A percentile compares a stretch with the other conserved stretches of the same genome.
phyloP scores from a whole-genome alignment of 2,329 filamentous ascomycete genomes.

The Bipolaris sorokiniana region DNA sequence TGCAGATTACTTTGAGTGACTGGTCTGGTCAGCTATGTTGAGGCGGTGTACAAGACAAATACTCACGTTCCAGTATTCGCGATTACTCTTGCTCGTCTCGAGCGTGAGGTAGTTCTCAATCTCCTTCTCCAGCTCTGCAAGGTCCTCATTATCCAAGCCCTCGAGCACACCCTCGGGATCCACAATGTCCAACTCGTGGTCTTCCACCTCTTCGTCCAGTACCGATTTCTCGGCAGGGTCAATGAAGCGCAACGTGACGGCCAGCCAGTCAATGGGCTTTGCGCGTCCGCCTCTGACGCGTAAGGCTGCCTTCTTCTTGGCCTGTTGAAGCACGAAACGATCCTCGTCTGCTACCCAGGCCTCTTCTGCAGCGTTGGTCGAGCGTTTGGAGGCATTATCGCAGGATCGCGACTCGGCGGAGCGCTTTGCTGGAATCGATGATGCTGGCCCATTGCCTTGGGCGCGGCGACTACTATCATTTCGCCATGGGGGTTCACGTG shows the following conservation, averaged over 20 bases:
- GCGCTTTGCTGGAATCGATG: slow-evolving; percentile 52
- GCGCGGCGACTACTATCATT: slow-evolving; percentile 28
- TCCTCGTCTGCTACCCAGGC: slow-evolving; percentile 92
- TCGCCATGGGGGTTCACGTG: slow-evolving; percentile 45
- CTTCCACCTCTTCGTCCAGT: slow-evolving; percentile 82
- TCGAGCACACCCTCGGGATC: slow-evolving; percentile 83
- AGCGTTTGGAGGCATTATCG: slow-evolving; percentile 50
- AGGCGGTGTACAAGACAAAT: slow-evolving; percentile 18
- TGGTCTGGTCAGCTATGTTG: slow-evolving; percentile 44
- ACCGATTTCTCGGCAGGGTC: slow-evolving; percentile 76
- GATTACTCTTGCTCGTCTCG: slow-evolving; percentile 77
- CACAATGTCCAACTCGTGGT: slow-evolving; percentile 75
- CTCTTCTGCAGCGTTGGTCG: slow-evolving; percentile 55
- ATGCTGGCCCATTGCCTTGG: slow-evolving; percentile 29
- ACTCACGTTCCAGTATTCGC: slow-evolving; percentile 81
- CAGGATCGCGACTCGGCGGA: slow-evolving; percentile 52
- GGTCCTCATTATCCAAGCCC: slow-evolving; percentile 68
- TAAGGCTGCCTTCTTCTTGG: slow-evolving; percentile 97
- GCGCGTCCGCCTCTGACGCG: slow-evolving; percentile 89
- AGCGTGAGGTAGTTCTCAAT: slow-evolving; percentile 80
- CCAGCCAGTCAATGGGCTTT: slow-evolving; percentile 90
- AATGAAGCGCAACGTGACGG: slow-evolving; percentile 86
- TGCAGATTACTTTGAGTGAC: slow-evolving; percentile 83
- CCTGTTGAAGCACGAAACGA: slow-evolving; percentile 92
- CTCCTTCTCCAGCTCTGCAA: slow-evolving; percentile 79